Conservation (phyloP, 192 early-diverging fungal species). For the Endogone sp. region DNA sequence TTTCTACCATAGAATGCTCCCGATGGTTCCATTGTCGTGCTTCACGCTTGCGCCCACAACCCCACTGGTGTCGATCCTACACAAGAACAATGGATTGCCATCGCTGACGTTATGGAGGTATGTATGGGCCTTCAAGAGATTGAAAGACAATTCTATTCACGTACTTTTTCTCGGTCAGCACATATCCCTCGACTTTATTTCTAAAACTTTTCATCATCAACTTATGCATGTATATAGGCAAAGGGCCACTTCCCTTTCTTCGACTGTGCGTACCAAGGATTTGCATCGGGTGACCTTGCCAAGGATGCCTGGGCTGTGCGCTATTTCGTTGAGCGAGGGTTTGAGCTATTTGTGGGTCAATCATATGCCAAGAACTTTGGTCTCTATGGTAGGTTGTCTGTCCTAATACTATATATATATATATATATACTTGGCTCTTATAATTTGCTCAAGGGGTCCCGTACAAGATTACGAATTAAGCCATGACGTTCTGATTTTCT, state of each 20-base stretch:
- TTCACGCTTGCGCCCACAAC: conserved; percentile 99
- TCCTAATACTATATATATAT: neutral
- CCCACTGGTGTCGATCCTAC: conserved; percentile 99
- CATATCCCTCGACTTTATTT: too few species aligned
- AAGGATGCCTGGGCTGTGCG: conserved; percentile 90
- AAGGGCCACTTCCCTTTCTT: conserved; percentile 92
- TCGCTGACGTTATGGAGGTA: conserved; percentile 77
- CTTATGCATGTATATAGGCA: too few species aligned
- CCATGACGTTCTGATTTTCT: neutral
- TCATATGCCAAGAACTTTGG: conserved; percentile 99
- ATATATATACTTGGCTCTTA: too few species aligned
- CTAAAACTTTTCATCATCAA: too few species aligned
- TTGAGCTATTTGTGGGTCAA: conserved; percentile 88
- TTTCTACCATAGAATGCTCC: conserved; percentile 51
- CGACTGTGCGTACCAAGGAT: conserved; percentile 99
- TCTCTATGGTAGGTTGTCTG: conserved; percentile 65
- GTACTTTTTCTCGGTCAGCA: too few species aligned
- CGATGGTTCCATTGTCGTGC: conserved; percentile 75
- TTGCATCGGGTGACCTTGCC: conserved; percentile 90
- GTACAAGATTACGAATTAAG: neutral
- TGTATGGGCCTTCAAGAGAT: too few species aligned
- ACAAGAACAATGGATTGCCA: conserved; percentile 86
- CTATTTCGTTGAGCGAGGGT: conserved; percentile 88
- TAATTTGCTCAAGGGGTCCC: neutral
- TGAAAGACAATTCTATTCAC: too few species aligned